Conservation (phyloP, 306 rosid species). For the Boehmeria nivea region DNA sequence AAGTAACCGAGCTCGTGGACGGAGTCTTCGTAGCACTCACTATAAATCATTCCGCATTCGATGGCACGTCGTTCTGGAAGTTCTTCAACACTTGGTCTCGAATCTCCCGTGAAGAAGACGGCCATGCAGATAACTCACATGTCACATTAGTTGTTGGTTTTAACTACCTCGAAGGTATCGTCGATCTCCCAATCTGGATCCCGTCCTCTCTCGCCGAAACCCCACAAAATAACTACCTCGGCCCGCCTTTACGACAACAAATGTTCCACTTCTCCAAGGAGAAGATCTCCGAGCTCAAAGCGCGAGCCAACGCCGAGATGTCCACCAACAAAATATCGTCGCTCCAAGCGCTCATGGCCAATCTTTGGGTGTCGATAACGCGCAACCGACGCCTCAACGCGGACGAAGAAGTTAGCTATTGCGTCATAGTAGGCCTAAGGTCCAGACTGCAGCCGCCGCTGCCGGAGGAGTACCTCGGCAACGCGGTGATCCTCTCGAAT, state of each 20-base stretch:
- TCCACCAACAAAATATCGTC: conserved; percentile 25
- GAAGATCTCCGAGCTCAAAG: conserved; percentile 27
- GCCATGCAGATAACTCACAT: background rate
- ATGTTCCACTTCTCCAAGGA: conserved; percentile 20
- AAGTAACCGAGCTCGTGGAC: conserved; percentile 37
- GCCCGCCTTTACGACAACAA: background rate
- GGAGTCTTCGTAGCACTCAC: conserved; percentile 30
- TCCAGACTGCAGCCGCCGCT: conserved; percentile 20
- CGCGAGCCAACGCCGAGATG: conserved; percentile 26
- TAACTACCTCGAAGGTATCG: too few relatives aligned
- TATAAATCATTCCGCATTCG: conserved; percentile 6
- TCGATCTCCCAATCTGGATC: background rate
- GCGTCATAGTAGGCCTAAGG: background rate
- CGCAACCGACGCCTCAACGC: conserved; percentile 11
- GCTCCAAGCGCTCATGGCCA: conserved; percentile 30
- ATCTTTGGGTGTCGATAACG: conserved; percentile 26
- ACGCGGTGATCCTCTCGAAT: background rate
- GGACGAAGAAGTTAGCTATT: background rate
- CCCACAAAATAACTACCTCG: background rate
- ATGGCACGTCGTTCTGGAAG: conserved; percentile 28
- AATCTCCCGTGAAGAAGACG: background rate
- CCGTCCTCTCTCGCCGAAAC: background rate
- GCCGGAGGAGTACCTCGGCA: conserved; percentile 29
- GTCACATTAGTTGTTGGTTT: background rate
- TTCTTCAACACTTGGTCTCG: conserved; percentile 15